These are phyloP conservation scores for Globisporangium middletonii DNA, from an alignment of 352 stramenopile genomes.

Conservation along the genomic window DNA sequence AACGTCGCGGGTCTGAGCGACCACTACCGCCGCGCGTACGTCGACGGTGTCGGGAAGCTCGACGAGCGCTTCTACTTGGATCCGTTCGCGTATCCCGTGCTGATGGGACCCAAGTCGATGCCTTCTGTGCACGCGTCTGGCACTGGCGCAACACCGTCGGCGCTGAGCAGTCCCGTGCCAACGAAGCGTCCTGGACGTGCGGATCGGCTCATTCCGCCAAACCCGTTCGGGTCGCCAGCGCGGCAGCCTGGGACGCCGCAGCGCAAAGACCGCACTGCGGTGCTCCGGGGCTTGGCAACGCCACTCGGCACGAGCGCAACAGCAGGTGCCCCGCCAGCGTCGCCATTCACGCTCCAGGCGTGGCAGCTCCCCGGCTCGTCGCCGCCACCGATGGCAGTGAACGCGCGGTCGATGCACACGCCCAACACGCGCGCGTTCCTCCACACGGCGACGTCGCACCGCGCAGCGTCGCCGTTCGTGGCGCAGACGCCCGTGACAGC, in stretches of 20 bases:
- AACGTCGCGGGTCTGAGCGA: slow-evolving; percentile 32
- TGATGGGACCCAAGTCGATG: slow-evolving; percentile 22
- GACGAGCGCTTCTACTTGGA: slow-evolving; percentile 59
- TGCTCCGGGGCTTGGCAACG: slow-evolving; percentile 26
- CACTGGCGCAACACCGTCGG: not conserved
- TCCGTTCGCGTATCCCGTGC: slow-evolving; percentile 17
- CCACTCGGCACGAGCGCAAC: slow-evolving; percentile 1
- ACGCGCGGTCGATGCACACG: slow-evolving; percentile 25
- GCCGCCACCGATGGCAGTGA: slow-evolving; percentile 17
- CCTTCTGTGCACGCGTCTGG: slow-evolving; percentile 6
- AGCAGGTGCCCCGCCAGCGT: slow-evolving; percentile 11
- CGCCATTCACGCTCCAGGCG: slow-evolving; percentile 41
- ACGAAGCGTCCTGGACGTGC: slow-evolving; percentile 9
- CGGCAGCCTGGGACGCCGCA: slow-evolving; percentile 31
- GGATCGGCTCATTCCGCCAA: slow-evolving; percentile 11
- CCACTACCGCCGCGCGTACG: slow-evolving; percentile 40
- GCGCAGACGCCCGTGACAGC: slow-evolving; percentile 70
- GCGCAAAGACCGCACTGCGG: slow-evolving; percentile 16
- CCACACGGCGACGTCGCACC: slow-evolving; percentile 19
- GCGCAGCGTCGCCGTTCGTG: slow-evolving; percentile 30
- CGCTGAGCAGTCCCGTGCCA: slow-evolving; percentile 8
- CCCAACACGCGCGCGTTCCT: slow-evolving; percentile 21
- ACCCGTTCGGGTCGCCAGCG: slow-evolving; percentile 27
- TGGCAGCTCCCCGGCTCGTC: slow-evolving; percentile 75
- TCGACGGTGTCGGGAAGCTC: slow-evolving; percentile 42